A percentile compares a stretch with the other conserved stretches of the same genome.
These are phyloP conservation scores for Choiromyces venosus DNA, from an alignment of 495 filamentous ascomycete species.

Conservation along the genomic window DNA sequence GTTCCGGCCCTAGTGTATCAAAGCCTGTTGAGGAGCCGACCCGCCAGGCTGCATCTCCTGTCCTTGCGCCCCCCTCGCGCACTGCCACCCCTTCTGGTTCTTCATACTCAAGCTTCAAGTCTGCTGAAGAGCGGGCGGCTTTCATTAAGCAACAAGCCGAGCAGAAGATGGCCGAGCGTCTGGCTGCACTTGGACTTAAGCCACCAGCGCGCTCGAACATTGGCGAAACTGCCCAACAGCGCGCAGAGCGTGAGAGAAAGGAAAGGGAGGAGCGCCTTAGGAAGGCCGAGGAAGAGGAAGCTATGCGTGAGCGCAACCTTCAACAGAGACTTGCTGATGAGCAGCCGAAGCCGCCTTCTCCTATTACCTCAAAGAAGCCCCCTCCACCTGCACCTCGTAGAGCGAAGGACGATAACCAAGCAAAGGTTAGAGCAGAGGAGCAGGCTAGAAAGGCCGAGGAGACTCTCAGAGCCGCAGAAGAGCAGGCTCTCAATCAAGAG, in stretches of 20 bases:
- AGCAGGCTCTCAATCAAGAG: conserved; percentile 51
- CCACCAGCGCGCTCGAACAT: conserved; percentile 59
- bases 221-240: conserved; percentile 72
- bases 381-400: conserved; percentile 83
- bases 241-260: conserved; percentile 78
- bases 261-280: conserved; percentile 79
- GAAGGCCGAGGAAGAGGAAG: conserved; percentile 92
- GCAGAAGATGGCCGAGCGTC: conserved; percentile 92
- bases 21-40: conserved; percentile 45
- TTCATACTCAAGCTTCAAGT: conserved; percentile 75
- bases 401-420: conserved; percentile 57
- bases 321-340: conserved; percentile 83
- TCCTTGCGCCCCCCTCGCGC: conserved; percentile 40
- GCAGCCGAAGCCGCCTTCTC: conserved; percentile 58
- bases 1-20: conserved; percentile 22
- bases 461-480: conserved; percentile 52
- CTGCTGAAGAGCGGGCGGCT: conserved; percentile 85
- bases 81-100: conserved; percentile 47
- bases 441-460: conserved; percentile 52
- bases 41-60: conserved; percentile 45
- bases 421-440: conserved; percentile 51
- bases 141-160: conserved; percentile 97
- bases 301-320: conserved; percentile 78
- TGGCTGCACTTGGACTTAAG: conserved; percentile 88
- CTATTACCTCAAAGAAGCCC: conserved; percentile 61